phyloP scores from a whole-genome alignment of 768 basidiomycete species.

The Russula vinacea region DNA sequence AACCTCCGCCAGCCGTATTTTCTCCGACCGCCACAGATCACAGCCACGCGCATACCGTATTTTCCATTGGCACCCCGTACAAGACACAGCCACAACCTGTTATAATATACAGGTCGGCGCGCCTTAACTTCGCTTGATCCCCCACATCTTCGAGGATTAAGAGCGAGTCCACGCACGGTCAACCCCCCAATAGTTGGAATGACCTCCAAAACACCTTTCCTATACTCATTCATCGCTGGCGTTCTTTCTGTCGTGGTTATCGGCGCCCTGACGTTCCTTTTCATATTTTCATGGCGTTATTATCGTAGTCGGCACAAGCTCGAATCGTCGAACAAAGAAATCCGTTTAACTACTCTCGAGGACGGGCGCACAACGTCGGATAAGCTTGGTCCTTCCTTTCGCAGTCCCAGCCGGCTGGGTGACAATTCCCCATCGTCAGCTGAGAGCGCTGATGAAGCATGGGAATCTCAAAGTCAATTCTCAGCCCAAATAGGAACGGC shows the following conservation, averaged over 20 bases:
- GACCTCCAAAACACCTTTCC: conserved; percentile 12
- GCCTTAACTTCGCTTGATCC: not conserved
- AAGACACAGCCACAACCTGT: not conserved
- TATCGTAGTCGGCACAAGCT: not conserved
- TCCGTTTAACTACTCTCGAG: conserved; percentile 13
- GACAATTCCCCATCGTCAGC: conserved; percentile 3
- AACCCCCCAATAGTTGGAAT: not conserved
- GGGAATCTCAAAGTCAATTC: conserved; percentile 9
- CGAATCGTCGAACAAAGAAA: conserved; percentile 1
- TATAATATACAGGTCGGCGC: not conserved
- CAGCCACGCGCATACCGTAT: not conserved
- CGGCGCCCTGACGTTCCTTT: conserved; percentile 1
- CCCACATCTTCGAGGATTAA: conserved; percentile 6
- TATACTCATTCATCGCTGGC: conserved; percentile 11
- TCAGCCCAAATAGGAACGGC: not conserved
- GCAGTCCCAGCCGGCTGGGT: conserved; percentile 24
- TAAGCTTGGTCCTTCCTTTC: conserved; percentile 4
- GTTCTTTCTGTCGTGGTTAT: conserved; percentile 1
- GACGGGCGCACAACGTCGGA: conserved; percentile 5
- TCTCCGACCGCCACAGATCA: conserved; percentile 12
- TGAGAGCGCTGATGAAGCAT: not conserved
- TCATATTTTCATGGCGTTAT: conserved; percentile 5
- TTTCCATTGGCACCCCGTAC: not conserved
- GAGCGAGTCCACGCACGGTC: conserved; percentile 4
- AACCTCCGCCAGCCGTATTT: not conserved